A percentile compares a stretch with the other conserved stretches of the same genome.
Conservation (phyloP, 306 rosid species). For the Vicia sativa region DNA sequence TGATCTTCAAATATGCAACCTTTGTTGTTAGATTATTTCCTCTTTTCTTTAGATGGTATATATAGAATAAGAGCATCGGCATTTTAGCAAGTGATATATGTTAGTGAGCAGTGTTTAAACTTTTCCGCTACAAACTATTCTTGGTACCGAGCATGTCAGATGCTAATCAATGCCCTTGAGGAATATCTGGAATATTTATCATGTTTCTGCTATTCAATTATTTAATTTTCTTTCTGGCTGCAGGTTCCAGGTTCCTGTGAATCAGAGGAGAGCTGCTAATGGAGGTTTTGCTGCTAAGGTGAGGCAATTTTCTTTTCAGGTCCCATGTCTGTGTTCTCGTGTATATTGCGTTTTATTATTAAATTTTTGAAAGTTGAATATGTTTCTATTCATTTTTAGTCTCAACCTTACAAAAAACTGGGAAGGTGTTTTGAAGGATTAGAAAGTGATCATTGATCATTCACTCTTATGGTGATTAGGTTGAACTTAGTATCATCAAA, state of each 20-base stretch:
- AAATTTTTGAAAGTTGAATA: neutral
- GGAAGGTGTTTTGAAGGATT: neutral
- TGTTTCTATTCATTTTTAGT: neutral
- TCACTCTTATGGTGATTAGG: neutral
- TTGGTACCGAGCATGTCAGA: slow-evolving; percentile 28
- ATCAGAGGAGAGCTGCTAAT: slow-evolving; percentile 58
- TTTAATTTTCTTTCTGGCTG: slow-evolving; percentile 41
- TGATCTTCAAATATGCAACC: slow-evolving; percentile 37
- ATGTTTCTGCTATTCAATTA: slow-evolving; percentile 37
- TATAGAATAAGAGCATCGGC: neutral
- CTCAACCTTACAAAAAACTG: neutral
- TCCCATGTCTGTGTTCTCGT: slow-evolving; percentile 16
- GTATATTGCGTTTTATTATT: neutral
- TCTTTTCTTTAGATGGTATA: slow-evolving; percentile 48
- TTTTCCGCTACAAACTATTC: neutral
- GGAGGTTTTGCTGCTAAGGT: slow-evolving; percentile 68
- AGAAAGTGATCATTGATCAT: neutral
- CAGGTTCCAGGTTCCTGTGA: slow-evolving; percentile 63
- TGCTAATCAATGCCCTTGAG: slow-evolving; percentile 30
- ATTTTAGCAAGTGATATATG: neutral
- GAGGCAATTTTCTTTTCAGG: slow-evolving; percentile 9
- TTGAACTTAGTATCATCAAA: neutral
- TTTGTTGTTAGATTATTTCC: slow-evolving; percentile 42
- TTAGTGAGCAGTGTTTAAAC: slow-evolving; percentile 6
- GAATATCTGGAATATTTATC: slow-evolving; percentile 22